A percentile compares a stretch with the other conserved stretches of the same genome.
phyloP scores from a whole-genome alignment of 306 rosid species.

The Quercus ilex region DNA sequence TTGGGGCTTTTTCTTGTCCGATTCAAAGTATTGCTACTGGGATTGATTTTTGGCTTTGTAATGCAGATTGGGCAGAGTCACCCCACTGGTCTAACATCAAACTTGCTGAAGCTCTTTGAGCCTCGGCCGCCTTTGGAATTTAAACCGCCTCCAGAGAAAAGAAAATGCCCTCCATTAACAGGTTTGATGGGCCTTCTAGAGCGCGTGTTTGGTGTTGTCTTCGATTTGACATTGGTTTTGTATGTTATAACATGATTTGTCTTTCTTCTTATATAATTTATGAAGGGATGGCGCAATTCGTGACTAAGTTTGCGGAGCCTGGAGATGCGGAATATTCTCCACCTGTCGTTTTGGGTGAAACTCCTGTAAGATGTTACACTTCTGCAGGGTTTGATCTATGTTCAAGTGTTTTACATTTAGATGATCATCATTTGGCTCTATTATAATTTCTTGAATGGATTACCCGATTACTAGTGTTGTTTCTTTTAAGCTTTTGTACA shows the following conservation, averaged over 20 bases:
- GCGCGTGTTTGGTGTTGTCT: not conserved
- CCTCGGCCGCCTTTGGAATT: slow-evolving; percentile 93
- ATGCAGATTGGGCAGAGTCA: slow-evolving; percentile 98
- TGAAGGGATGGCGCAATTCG: slow-evolving; percentile 89
- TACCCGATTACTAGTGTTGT: not conserved
- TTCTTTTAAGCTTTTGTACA: not conserved
- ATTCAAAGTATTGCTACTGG: not conserved
- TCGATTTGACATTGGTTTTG: not conserved
- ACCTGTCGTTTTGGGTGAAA: slow-evolving; percentile 68
- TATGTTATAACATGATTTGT: not conserved
- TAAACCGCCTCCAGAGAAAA: slow-evolving; percentile 95
- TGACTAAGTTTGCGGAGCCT: slow-evolving; percentile 76
- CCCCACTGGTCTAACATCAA: slow-evolving; percentile 91
- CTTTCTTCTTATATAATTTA: not conserved
- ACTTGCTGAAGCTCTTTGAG: slow-evolving; percentile 90
- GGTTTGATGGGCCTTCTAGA: slow-evolving; percentile 31
- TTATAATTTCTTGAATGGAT: not conserved
- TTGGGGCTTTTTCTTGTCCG: no score
- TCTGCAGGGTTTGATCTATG: not conserved
- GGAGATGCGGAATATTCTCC: slow-evolving; percentile 80
- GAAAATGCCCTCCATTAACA: slow-evolving; percentile 85
- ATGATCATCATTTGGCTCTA: not conserved
- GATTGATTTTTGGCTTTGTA: slow-evolving; percentile 7
- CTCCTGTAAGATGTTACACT: slow-evolving; percentile 58
- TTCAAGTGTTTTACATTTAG: not conserved